A percentile compares a stretch with the other conserved stretches of the same genome.
Conservation (phyloP, 2,329 filamentous ascomycete species). For the Harringtonia lauricola region DNA sequence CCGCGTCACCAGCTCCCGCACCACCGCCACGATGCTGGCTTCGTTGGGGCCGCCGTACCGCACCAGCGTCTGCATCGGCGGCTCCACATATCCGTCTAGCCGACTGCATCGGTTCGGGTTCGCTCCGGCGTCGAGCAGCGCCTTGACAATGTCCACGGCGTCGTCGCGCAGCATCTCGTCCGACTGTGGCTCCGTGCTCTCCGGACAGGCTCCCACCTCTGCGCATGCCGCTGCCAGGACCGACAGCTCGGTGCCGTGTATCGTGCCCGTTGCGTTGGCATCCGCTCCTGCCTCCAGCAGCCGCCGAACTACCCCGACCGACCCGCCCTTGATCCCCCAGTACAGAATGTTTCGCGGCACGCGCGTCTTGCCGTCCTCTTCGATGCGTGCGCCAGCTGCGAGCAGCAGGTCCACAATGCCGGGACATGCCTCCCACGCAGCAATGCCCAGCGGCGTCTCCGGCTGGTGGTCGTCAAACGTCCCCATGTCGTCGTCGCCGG, state of each 20-base stretch:
- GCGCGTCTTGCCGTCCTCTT: too few species aligned
- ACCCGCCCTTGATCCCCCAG: neutral
- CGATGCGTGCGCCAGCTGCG: neutral
- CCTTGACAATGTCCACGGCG: neutral
- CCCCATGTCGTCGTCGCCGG: neutral
- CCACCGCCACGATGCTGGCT: neutral
- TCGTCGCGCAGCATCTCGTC: neutral
- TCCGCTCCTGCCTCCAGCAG: neutral
- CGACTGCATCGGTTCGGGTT: neutral
- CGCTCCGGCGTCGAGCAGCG: neutral
- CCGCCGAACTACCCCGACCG: neutral
- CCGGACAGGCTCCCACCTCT: neutral
- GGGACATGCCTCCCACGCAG: neutral
- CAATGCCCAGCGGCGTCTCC: neutral
- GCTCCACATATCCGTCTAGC: neutral
- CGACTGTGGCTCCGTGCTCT: too few species aligned
- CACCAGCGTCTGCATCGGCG: neutral
- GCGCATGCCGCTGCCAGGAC: neutral
- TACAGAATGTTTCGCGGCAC: too few species aligned
- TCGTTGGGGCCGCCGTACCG: neutral
- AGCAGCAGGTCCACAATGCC: neutral
- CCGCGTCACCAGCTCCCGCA: neutral
- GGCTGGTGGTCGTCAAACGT: neutral
- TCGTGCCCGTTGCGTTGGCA: neutral
- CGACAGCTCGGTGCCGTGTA: neutral